Conservation (phyloP, 495 filamentous ascomycete species). For the Penicillium tannophilum region DNA sequence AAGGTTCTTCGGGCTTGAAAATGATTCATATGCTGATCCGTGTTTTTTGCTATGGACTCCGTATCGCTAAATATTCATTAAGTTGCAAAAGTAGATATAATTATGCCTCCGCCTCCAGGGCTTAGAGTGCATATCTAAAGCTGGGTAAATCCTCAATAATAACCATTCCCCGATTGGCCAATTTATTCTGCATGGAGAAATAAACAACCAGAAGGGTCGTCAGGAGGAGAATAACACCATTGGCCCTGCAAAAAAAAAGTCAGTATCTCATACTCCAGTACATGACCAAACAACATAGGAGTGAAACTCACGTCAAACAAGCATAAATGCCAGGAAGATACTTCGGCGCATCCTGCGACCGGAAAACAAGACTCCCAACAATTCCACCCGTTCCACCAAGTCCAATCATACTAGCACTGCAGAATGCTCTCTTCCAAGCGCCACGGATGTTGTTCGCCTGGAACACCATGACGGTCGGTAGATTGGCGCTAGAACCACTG, state of each 20-base stretch:
- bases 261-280: not conserved
- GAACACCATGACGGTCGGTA: constrained; percentile 44
- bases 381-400: constrained; percentile 56
- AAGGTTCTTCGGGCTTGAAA: too few relatives aligned
- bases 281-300: too few relatives aligned
- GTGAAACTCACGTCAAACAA: constrained; percentile 7
- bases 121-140: constrained; percentile 1
- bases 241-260: not conserved
- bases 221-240: not conserved
- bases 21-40: too few relatives aligned
- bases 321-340: constrained; percentile 11
- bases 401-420: constrained; percentile 48
- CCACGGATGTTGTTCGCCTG: constrained; percentile 22
- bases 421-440: constrained; percentile 32
- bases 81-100: too few relatives aligned
- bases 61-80: too few relatives aligned
- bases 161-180: not conserved
- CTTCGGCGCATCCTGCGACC: constrained; percentile 47
- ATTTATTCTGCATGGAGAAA: not conserved
- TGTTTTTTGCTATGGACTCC: too few relatives aligned
- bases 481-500: constrained; percentile 54
- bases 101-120: too few relatives aligned
- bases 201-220: not conserved
- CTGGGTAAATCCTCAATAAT: not conserved
- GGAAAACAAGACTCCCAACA: constrained; percentile 51